Evolutionary conservation across 306 rosid species (phyloP).

Genomic region (Vachellia collinsii): DNA sequence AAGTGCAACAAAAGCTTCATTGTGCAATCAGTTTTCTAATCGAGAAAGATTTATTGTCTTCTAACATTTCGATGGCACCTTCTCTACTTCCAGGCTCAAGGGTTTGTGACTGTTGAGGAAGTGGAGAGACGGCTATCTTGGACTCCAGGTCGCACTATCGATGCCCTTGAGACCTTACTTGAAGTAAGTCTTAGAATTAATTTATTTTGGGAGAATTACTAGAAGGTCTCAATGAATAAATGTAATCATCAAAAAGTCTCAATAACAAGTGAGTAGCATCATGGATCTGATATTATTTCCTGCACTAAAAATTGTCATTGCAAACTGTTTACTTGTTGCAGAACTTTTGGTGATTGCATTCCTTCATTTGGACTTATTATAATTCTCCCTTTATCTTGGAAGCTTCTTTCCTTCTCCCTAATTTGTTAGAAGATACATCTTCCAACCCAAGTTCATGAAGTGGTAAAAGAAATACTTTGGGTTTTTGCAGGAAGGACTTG

Average conservation of each 20-base stretch:
- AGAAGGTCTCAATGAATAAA: too few species aligned
- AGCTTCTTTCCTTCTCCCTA: not conserved
- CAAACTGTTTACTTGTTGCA: too few species aligned
- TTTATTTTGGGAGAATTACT: too few species aligned
- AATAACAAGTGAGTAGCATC: too few species aligned
- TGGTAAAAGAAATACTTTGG: conserved; percentile 19
- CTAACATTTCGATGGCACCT: conserved; percentile 30
- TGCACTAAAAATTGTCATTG: too few species aligned
- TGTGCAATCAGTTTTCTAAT: conserved; percentile 16
- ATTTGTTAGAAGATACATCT: conserved; percentile 7
- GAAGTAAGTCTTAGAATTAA: conserved; percentile 77
- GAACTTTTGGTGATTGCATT: too few species aligned
- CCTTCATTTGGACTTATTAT: too few species aligned
- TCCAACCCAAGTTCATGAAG: conserved; percentile 27
- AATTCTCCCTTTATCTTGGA: too few species aligned
- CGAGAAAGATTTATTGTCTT: not conserved
- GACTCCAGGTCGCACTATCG: conserved; percentile 87
- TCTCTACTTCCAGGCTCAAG: conserved; percentile 67
- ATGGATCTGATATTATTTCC: too few species aligned
- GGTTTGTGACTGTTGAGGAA: conserved; percentile 81
- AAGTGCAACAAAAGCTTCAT: conserved; percentile 7
- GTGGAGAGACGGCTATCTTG: conserved; percentile 85
- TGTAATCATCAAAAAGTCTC: too few species aligned
- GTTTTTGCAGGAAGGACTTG: conserved; percentile 87
- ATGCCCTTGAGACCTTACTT: conserved; percentile 86